phyloP scores from a whole-genome alignment of 768 basidiomycete species.

The Pleurotus eryngii region DNA sequence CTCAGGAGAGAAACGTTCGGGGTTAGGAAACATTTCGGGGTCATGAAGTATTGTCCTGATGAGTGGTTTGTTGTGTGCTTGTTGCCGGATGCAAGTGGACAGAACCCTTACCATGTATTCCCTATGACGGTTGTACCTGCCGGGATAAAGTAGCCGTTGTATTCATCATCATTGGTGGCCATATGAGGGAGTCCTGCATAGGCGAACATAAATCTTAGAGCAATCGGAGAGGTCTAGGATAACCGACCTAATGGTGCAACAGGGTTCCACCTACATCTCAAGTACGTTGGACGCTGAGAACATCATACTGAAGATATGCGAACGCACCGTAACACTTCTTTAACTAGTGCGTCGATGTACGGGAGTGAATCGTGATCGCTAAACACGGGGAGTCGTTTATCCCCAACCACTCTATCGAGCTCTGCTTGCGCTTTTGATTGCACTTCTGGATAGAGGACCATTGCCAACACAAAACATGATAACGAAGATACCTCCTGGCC shows the following conservation, averaged over 20 bases:
- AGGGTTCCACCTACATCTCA: slow-evolving; percentile 8
- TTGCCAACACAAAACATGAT: slow-evolving; percentile 20
- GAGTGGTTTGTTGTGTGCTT: background rate
- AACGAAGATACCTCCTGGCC: slow-evolving; percentile 20
- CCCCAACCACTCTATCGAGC: slow-evolving; percentile 27
- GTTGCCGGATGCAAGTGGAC: too few relatives aligned
- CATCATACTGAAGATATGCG: background rate
- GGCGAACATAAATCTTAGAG: background rate
- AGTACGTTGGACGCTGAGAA: background rate
- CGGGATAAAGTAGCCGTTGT: slow-evolving; percentile 31
- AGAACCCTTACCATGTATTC: slow-evolving; percentile 24
- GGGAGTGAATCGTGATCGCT: slow-evolving; percentile 26
- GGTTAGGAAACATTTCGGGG: slow-evolving; percentile 26
- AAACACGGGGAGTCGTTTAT: slow-evolving; percentile 25
- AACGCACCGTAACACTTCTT: slow-evolving; percentile 22
- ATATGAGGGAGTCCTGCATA: slow-evolving; percentile 22
- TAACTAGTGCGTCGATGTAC: slow-evolving; percentile 24
- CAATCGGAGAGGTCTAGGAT: background rate
- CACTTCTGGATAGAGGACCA: slow-evolving; percentile 22
- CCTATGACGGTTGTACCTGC: slow-evolving; percentile 25
- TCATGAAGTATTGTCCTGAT: slow-evolving; percentile 32
- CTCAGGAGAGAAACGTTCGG: slow-evolving; percentile 26
- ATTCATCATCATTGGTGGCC: slow-evolving; percentile 25
- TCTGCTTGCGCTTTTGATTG: slow-evolving; percentile 29
- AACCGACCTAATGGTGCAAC: slow-evolving; percentile 17